These are phyloP conservation scores for Carnegiea gigantea DNA, from an alignment of 179 eudicot species.

Conservation along the genomic window DNA sequence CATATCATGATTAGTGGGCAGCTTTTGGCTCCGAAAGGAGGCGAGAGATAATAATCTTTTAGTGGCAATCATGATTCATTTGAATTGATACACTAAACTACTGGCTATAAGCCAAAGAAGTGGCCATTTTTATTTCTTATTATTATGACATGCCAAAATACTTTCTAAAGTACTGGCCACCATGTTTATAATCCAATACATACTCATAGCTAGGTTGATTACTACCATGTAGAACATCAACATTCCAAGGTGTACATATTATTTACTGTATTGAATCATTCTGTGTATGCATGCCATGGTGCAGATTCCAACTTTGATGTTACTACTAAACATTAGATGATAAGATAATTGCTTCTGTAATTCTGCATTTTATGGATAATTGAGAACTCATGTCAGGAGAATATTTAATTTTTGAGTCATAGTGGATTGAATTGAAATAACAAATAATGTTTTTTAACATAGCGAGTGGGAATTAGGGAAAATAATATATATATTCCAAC, in stretches of 20 bases:
- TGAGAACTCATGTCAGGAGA: neutral
- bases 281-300: neutral
- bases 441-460: no score
- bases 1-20: conserved; percentile 28
- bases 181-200: neutral
- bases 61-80: conserved; percentile 1
- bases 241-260: no score
- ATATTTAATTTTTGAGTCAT: no score
- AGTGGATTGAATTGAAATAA: no score
- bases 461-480: no score
- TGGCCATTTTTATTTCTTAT: no score
- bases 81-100: no score
- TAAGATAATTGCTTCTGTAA: conserved; percentile 8
- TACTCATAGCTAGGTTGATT: no score
- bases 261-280: neutral
- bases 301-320: no score
- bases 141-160: conserved; percentile 12
- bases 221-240: no score
- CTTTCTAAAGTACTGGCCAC: neutral
- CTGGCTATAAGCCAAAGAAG: no score
- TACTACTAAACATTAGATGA: neutral
- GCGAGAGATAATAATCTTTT: conserved; percentile 16
- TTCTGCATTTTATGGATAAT: neutral
- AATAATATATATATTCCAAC: no score
- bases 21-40: conserved; percentile 23